A percentile compares a stretch with the other conserved stretches of the same genome.
Conservation (phyloP, 2,329 filamentous ascomycete species). For the Alternaria sp. region DNA sequence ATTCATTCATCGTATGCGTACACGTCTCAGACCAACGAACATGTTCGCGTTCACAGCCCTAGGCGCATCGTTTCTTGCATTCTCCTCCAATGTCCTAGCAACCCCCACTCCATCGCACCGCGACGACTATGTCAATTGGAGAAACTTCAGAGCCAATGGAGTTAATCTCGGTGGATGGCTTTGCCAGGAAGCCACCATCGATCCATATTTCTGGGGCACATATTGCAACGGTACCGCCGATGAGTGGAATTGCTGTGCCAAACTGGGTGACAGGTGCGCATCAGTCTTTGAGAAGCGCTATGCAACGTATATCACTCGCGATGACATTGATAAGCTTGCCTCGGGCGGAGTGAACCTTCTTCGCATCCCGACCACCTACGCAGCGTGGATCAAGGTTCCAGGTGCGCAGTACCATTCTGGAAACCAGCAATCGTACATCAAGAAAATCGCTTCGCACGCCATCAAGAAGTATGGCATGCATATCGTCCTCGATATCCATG, state of each 20-base stretch:
- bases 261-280: slow-evolving; percentile 39
- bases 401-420: slow-evolving; percentile 46
- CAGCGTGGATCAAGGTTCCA: slow-evolving; percentile 50
- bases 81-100: neutral
- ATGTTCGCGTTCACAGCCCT: neutral
- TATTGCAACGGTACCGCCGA: slow-evolving; percentile 34
- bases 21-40: neutral
- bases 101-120: neutral
- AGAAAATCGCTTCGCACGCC: slow-evolving; percentile 45
- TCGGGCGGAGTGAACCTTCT: slow-evolving; percentile 43
- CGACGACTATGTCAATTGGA: slow-evolving; percentile 20
- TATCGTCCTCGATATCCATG: slow-evolving; percentile 47
- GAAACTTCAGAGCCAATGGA: slow-evolving; percentile 25
- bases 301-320: slow-evolving; percentile 38
- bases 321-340: slow-evolving; percentile 46
- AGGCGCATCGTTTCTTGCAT: neutral
- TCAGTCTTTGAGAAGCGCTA: slow-evolving; percentile 42
- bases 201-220: slow-evolving; percentile 37
- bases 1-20: too few relatives aligned
- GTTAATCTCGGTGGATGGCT: slow-evolving; percentile 48
- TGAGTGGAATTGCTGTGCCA: slow-evolving; percentile 47
- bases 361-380: slow-evolving; percentile 50
- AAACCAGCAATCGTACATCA: slow-evolving; percentile 41
- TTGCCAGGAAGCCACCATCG: slow-evolving; percentile 37
- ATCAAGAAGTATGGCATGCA: slow-evolving; percentile 50